Evolutionary conservation across 2,329 filamentous ascomycete genomes (phyloP), one percentile per base, ranked within the genome.

Genomic region (Rhynchosporium graminicola): DNA sequence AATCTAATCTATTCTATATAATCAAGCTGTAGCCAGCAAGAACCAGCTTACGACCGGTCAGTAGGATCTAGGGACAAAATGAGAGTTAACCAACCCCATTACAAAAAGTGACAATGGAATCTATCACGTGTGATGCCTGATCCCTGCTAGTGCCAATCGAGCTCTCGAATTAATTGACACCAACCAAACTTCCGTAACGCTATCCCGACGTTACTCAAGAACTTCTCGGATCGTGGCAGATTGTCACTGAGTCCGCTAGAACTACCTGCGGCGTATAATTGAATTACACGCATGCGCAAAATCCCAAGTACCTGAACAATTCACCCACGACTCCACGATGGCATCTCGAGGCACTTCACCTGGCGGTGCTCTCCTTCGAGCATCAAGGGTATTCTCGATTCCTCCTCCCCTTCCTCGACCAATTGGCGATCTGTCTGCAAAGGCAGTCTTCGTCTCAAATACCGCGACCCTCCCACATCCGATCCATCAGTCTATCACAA

Each of bases 351-450:
- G 69, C 63, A 72, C 86, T 71, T 86, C 86, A 67, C 86, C 86
- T 62, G 86, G 86, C 73, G 86, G 80, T 67, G 82, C 83, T 70
- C 83, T 98, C 69, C 83, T 98, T 73, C 88, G 94, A 76, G 86
- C 87, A 64, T 98, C 94, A 63, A 90, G 94, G 69, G 83, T 98
- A 70, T 98, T 98, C 79, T 89, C 93, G 29, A 82, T 98, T 61
- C 93, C 94, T 13, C 83, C 86, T 63, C 86, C 91, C 28, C 82
- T 97, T 57, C 86, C 89, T 20, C 78, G 82, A 47, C 86, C 90
- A 10, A 75, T 78, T 12, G 77, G 74, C 68, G 80, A 80, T 67
- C 80, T 79, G 66, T 80, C 78, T 64, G 80, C 78, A 50, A 78
- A 72, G 69, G 77, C 76, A 47, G 77, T 77, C 60, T 80, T 78